phyloP scores from a whole-genome alignment of 1,284 basidiomycete genomes.

The Cryptococcus floricola region DNA sequence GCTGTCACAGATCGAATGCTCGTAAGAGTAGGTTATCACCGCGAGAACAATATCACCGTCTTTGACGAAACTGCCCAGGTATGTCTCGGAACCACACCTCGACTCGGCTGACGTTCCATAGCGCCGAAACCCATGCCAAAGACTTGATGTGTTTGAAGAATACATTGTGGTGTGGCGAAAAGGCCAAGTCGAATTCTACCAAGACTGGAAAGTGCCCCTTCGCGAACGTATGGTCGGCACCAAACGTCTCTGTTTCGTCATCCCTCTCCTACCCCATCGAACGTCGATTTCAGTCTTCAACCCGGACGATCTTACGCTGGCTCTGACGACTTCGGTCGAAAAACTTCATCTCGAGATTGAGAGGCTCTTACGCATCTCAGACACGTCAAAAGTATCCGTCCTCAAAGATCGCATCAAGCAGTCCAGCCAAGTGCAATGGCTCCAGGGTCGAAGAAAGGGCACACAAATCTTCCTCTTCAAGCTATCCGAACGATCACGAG shows the following conservation, averaged over 20 bases:
- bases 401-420: constrained; percentile 27
- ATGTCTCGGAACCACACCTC: constrained; percentile 6
- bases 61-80: constrained; percentile 41
- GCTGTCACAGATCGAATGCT: constrained; percentile 41
- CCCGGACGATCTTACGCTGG: constrained; percentile 38
- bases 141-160: constrained; percentile 40
- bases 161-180: constrained; percentile 42
- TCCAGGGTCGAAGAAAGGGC: constrained; percentile 19
- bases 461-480: constrained; percentile 44
- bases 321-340: constrained; percentile 32
- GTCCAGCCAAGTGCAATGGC: constrained; percentile 37
- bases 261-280: constrained; percentile 31
- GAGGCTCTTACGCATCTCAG: constrained; percentile 6
- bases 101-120: constrained; percentile 8
- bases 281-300: constrained; percentile 44
- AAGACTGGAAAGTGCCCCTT: constrained; percentile 37
- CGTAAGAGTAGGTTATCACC: constrained; percentile 42
- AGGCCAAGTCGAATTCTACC: constrained; percentile 43
- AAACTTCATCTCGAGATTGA: constrained; percentile 23
- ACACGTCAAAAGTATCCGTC: constrained; percentile 12
- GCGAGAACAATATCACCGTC: constrained; percentile 21
- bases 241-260: constrained; percentile 40
- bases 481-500: constrained; percentile 36
- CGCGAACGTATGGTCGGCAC: constrained; percentile 28
- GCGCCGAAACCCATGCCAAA: constrained; percentile 37